A percentile compares a stretch with the other conserved stretches of the same genome.
Evolutionary conservation across 1,139 yeast genomes (phyloP).

Genomic region (Suhomyces panamericanus): DNA sequence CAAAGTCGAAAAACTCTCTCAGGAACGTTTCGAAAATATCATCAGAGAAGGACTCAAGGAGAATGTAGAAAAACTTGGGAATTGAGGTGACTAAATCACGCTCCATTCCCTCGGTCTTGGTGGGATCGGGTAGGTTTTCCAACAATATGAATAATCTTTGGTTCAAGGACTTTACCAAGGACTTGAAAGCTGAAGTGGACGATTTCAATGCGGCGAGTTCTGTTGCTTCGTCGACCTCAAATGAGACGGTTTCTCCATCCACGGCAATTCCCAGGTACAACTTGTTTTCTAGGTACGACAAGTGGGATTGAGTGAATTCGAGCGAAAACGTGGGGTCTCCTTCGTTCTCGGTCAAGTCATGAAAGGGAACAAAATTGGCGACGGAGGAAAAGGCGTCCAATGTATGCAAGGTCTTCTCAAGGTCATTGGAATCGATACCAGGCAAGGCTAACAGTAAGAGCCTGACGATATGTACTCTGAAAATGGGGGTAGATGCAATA

Average conservation of each 20-base stretch:
- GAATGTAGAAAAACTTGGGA: constrained; percentile 65
- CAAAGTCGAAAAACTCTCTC: constrained; percentile 55
- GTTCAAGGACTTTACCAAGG: constrained; percentile 57
- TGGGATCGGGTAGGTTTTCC: constrained; percentile 74
- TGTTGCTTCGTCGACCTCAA: constrained; percentile 40
- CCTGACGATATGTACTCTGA: constrained; percentile 77
- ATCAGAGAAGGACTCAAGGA: constrained; percentile 71
- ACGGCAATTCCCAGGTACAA: constrained; percentile 21
- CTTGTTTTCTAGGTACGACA: constrained; percentile 47
- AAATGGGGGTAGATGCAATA: constrained; percentile 64
- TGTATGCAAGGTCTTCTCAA: constrained; percentile 69
- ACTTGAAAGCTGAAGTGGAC: constrained; percentile 71
- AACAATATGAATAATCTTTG: constrained; percentile 63
- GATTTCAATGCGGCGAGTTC: constrained; percentile 65
- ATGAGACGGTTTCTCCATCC: constrained; percentile 5
- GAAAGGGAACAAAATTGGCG: constrained; percentile 72
- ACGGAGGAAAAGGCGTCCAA: constrained; percentile 70
- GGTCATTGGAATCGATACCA: constrained; percentile 88
- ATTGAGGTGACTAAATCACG: constrained; percentile 55
- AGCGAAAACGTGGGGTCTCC: constrained; percentile 62
- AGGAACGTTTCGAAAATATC: constrained; percentile 56
- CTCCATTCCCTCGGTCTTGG: constrained; percentile 48
- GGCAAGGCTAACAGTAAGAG: constrained; percentile 69
- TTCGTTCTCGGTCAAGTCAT: constrained; percentile 46
- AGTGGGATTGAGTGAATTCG: constrained; percentile 68